Percentiles rank a stretch among this genome's conserved stretches.
Conservation (phyloP, 2,329 filamentous ascomycete genomes). For the Botrytis medusae region DNA sequence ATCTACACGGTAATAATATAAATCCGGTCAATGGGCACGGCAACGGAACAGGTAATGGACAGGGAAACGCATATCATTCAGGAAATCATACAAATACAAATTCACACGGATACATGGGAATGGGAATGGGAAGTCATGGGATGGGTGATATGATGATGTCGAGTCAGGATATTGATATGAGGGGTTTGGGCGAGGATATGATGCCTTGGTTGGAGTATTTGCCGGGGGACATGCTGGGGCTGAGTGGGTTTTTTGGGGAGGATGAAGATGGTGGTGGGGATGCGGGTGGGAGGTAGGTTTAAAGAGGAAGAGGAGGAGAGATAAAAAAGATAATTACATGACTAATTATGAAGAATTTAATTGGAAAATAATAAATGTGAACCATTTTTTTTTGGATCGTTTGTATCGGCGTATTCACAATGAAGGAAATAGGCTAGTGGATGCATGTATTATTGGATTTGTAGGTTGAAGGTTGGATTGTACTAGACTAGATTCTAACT, state of each 20-base stretch:
- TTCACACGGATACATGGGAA: conserved; percentile 28
- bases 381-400: too few species aligned
- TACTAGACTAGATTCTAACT: too few species aligned
- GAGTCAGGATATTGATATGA: conserved; percentile 75
- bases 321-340: neutral
- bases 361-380: too few species aligned
- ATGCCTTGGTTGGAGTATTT: conserved; percentile 76
- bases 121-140: conserved; percentile 34
- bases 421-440: too few species aligned
- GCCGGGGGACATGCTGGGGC: conserved; percentile 61
- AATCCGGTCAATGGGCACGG: conserved; percentile 16
- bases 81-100: conserved; percentile 10
- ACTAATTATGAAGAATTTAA: neutral
- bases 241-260: conserved; percentile 47
- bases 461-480: too few species aligned
- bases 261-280: neutral
- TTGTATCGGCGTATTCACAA: too few species aligned
- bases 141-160: conserved; percentile 64
- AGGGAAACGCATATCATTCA: conserved; percentile 13
- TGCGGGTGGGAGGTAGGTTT: too few species aligned
- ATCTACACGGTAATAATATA: neutral
- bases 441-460: too few species aligned
- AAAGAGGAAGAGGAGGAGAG: too few species aligned
- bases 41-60: conserved; percentile 6
- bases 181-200: conserved; percentile 64